These are phyloP conservation scores for Sarcomyxa edulis DNA, from an alignment of 768 basidiomycete genomes.

Conservation along the genomic window DNA sequence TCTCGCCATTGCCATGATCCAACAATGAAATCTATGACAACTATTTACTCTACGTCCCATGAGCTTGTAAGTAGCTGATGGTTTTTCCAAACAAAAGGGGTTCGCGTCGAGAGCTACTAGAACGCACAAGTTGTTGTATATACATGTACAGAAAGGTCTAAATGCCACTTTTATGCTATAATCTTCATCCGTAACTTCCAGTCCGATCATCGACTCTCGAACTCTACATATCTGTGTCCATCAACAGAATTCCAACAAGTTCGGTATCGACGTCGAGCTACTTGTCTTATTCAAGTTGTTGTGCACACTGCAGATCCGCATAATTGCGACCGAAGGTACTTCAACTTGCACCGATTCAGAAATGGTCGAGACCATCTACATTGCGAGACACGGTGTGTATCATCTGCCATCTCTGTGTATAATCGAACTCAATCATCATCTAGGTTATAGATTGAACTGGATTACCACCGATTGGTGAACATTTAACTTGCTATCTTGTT, in stretches of 20 bases:
- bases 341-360: too few species aligned
- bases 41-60: too few species aligned
- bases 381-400: slow-evolving; percentile 57
- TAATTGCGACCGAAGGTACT: too few species aligned
- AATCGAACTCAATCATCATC: slow-evolving; percentile 5
- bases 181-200: slow-evolving; percentile 3
- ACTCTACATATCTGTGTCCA: background rate
- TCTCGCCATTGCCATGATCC: too few species aligned
- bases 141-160: slow-evolving; percentile 1
- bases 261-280: too few species aligned
- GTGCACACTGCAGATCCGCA: too few species aligned
- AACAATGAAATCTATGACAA: too few species aligned
- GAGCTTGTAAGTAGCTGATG: too few species aligned
- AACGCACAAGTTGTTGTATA: background rate
- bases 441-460: slow-evolving; percentile 79
- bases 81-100: too few species aligned
- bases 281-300: too few species aligned
- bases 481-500: background rate
- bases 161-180: background rate
- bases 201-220: slow-evolving; percentile 3
- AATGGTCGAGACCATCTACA: slow-evolving; percentile 64
- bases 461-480: slow-evolving; percentile 57
- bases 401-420: background rate
- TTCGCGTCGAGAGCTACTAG: too few species aligned
- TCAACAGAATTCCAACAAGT: too few species aligned